Evolutionary conservation across 2,329 filamentous ascomycete species (phyloP), one percentile per base, ranked within the genome.

Genomic region (Westerdykella sp.): DNA sequence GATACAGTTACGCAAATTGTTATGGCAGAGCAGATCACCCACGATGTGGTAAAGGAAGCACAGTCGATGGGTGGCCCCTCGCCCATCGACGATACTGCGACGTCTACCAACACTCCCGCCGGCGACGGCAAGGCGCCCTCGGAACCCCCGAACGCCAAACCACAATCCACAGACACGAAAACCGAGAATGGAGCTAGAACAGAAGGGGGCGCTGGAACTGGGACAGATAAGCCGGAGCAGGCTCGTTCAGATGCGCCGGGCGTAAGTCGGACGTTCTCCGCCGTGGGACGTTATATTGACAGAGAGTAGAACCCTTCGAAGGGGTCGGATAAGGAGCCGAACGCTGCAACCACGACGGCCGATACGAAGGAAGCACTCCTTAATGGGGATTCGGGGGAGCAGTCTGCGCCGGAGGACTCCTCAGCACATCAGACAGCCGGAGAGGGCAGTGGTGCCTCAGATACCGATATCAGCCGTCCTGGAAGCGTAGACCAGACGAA

Each of bases 401-500:
- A 56, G n/a, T 60, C 56, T 18, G 54, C 56, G n/a, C 42, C 56
- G 6, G 64, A 66, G 41, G 53, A 56, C 32, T 40, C 25, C 14
- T n/a, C 42, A 2, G 60, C 57, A 30, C 53, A 55, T 36, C 49
- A 51, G n/a, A 55, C 59, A 31, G 79, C 84, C 56, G 80, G 80
- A 49, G 87, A 84, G 62, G 73, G 79, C 50, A 87, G 81, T 63
- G 84, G 83, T 54, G 83, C 81, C 55, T 90, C 86, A 43, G 86
- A 90, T 68, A 87, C 80, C 34, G 86, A 90, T 62, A 78, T 80
- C 53, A 82, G 81, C 48, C 79, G 79, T 56, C 71, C 71, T 40
- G 78, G 79, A 45, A 66, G 60, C 36, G 57, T 66, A 52, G 72
- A 66, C 64, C 73, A 77, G 61, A 66, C 67, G 47, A 76, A 77